Percentiles rank a stretch among this genome's conserved stretches.
Conservation (phyloP, 768 basidiomycete species). For the Suillus tomentosus region DNA sequence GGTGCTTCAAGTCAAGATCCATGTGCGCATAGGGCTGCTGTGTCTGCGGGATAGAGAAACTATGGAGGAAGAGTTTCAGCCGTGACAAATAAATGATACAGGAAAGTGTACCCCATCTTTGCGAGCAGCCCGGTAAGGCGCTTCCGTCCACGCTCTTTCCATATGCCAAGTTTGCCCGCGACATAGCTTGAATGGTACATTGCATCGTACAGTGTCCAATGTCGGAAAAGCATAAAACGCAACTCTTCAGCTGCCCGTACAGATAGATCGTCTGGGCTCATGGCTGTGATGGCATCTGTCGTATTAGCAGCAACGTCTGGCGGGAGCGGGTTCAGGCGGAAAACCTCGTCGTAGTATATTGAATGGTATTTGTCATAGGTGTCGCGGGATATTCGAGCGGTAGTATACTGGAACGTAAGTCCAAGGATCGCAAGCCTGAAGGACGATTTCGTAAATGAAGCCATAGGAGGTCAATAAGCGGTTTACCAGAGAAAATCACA, state of each 20-base stretch:
- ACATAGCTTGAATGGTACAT: constrained; percentile 99
- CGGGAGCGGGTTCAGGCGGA: constrained; percentile 76
- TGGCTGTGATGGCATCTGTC: constrained; percentile 45
- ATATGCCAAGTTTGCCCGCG: constrained; percentile 91
- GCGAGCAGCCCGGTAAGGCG: constrained; percentile 88
- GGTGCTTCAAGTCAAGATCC: constrained; percentile 91
- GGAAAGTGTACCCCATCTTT: constrained; percentile 84
- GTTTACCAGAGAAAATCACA: constrained; percentile 89
- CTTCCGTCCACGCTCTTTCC: constrained; percentile 93
- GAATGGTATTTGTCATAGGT: constrained; percentile 81
- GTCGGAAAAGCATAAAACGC: constrained; percentile 91
- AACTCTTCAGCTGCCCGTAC: constrained; percentile 87
- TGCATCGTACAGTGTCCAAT: constrained; percentile 97
- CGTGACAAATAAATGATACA: constrained; percentile 8
- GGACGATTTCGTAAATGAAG: constrained; percentile 10
- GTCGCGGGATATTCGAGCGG: constrained; percentile 84
- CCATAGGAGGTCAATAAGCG: neutral
- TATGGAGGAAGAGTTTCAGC: constrained; percentile 33
- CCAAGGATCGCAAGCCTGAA: constrained; percentile 90
- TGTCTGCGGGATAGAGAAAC: constrained; percentile 92
- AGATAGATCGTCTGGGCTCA: constrained; percentile 81
- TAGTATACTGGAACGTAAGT: constrained; percentile 89
- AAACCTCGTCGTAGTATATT: constrained; percentile 89
- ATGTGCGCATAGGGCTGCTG: constrained; percentile 94
- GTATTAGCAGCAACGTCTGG: constrained; percentile 39